phyloP scores from a whole-genome alignment of 148 eudicot genomes.

The Rhododendron simsii region DNA sequence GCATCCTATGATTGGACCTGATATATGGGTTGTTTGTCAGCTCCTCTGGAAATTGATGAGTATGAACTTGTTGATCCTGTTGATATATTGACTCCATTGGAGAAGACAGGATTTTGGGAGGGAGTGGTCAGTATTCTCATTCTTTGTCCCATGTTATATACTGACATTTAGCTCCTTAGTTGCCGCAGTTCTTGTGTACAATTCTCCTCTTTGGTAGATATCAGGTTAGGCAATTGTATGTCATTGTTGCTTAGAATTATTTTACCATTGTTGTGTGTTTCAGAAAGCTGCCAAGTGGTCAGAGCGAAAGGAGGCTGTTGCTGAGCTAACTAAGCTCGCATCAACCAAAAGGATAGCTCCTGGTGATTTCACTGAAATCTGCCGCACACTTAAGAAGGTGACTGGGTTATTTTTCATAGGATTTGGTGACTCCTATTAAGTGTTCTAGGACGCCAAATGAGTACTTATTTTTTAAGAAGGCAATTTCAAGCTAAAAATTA shows the following conservation, averaged over 20 bases:
- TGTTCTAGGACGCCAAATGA: too few species aligned
- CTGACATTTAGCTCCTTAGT: background rate
- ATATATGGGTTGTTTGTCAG: conserved; percentile 38
- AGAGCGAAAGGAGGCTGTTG: conserved; percentile 95
- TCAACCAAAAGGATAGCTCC: conserved; percentile 93
- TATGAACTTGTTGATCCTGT: conserved; percentile 98
- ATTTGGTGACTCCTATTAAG: background rate
- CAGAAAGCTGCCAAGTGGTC: conserved; percentile 99
- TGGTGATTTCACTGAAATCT: conserved; percentile 94
- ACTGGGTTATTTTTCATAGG: background rate
- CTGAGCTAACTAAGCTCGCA: conserved; percentile 95
- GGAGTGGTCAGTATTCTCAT: conserved; percentile 77
- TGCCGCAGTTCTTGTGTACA: conserved; percentile 1
- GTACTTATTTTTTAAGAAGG: too few species aligned
- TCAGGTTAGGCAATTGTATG: background rate
- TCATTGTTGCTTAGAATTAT: background rate
- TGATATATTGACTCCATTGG: conserved; percentile 91
- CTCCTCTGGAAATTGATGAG: conserved; percentile 89
- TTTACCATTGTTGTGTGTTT: conserved; percentile 5
- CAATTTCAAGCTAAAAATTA: too few species aligned
- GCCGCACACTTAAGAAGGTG: conserved; percentile 93
- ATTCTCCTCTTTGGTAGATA: background rate
- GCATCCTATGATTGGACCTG: conserved; percentile 3
- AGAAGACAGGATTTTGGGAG: conserved; percentile 95
- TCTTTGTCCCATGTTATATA: background rate